Conservation (phyloP, 2,329 filamentous ascomycete species). For the Microdochium bolleyi region DNA sequence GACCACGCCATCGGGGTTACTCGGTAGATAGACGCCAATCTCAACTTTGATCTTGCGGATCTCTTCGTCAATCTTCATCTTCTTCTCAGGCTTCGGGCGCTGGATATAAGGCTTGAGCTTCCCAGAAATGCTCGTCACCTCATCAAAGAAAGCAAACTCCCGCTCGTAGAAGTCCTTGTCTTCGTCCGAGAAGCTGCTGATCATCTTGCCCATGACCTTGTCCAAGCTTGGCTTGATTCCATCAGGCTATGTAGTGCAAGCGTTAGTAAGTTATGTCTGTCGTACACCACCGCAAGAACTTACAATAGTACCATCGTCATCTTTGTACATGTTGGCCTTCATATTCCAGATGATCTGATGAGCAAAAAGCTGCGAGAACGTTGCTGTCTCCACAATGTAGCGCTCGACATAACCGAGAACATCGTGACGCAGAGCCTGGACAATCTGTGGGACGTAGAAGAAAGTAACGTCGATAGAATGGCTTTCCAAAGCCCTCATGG, state of each 20-base stretch:
- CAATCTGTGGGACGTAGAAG: constrained; percentile 98
- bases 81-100: constrained; percentile 89
- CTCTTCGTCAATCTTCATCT: constrained; percentile 98
- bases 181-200: constrained; percentile 68
- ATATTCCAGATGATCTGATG: constrained; percentile 99
- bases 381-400: constrained; percentile 94
- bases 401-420: constrained; percentile 87
- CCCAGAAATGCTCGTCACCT: constrained; percentile 91
- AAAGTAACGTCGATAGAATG: constrained; percentile 97
- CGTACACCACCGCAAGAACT: constrained; percentile 22
- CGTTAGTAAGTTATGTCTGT: too few relatives aligned
- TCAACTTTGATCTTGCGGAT: constrained; percentile 95
- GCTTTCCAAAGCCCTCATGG: constrained; percentile 87
- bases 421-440: constrained; percentile 91
- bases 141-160: constrained; percentile 97
- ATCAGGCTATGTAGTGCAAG: constrained; percentile 53
- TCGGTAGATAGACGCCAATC: constrained; percentile 92
- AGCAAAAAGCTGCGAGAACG: constrained; percentile 95
- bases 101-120: constrained; percentile 94
- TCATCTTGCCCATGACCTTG: constrained; percentile 76
- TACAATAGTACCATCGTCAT: constrained; percentile 82
- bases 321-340: constrained; percentile 98
- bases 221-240: constrained; percentile 90
- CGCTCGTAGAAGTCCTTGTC: constrained; percentile 86
- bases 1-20: constrained; percentile 93